Evolutionary conservation across 805 yeast species (phyloP), one percentile per base, ranked within the genome.

Genomic region (Torulaspora franciscae): DNA sequence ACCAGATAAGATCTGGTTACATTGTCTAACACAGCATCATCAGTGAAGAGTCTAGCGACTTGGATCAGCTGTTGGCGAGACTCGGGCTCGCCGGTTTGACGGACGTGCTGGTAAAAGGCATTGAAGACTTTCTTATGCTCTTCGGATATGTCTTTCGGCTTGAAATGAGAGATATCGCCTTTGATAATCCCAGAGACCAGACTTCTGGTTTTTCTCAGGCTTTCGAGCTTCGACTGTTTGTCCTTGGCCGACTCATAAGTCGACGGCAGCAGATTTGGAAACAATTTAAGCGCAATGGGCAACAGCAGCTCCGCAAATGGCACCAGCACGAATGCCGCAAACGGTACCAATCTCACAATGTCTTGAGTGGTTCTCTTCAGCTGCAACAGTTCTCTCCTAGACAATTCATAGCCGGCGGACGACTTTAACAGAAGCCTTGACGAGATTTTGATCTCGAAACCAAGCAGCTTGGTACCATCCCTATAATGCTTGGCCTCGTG

Each of bases 221-320:
- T 68, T 49, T 74, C 74, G 47, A 71, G 55, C 59, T 81, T 81
- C 56, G 80, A 76, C 49, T 77, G 81, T 54, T 74, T 78, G 45
- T 80, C 85, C 33, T 69, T 70, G 45, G 71, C 72, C 10, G 85
- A 76, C 64, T 84, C 88, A 65, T 87, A 91, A 4, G 99, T 93
- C 26, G 96, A 88, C 5, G 99, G 99, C 45, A 91, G 74, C 57
- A 91, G 67, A 63, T 87, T 87, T 61, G 99, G 99, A 80, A 93
- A 91, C n/a, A 91, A 49, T 67, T 85, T 86, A 49, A 91, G 70
- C 1, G 96, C 97, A 32, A 91, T 67, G 0, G 99, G 99, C 40
- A 91, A 72, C 52, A 91, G 72, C 43, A 91, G 70, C 67, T 91
- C 99, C 3, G 98, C 98, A 70, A 91, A 91, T 33, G 99, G 99